Percentiles rank a stretch among this genome's conserved stretches.
Evolutionary conservation across 352 stramenopile genomes (phyloP).

Genomic region (Aphanomyces astaci): DNA sequence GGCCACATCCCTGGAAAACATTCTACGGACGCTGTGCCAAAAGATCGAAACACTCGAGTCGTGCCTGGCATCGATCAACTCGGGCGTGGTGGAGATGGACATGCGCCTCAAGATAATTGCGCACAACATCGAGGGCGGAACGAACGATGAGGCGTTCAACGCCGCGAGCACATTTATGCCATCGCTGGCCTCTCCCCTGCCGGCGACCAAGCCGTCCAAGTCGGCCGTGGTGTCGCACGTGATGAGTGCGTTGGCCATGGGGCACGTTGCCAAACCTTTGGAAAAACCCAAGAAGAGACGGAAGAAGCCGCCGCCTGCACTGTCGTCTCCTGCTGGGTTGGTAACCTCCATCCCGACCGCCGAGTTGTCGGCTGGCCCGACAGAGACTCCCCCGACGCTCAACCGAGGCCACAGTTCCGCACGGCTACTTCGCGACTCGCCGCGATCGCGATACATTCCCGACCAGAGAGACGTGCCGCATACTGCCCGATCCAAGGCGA

Average conservation of each 20-base stretch:
- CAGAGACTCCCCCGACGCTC: not conserved
- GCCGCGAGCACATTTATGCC: not conserved
- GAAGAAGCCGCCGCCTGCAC: not conserved
- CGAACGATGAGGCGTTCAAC: conserved; percentile 29
- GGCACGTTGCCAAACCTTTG: not conserved
- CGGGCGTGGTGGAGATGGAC: conserved; percentile 67
- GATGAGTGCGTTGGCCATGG: not conserved
- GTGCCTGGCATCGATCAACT: conserved; percentile 66
- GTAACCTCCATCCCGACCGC: not conserved
- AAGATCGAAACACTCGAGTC: conserved; percentile 68
- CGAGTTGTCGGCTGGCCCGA: not conserved
- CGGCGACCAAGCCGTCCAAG: not conserved
- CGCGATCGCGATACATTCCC: not conserved
- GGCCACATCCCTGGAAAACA: conserved; percentile 64
- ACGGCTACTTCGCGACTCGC: not conserved
- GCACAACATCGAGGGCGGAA: conserved; percentile 72
- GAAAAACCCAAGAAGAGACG: not conserved
- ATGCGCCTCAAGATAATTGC: conserved; percentile 67
- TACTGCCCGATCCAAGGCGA: not conserved
- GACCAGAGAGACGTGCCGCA: not conserved
- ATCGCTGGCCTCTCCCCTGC: not conserved
- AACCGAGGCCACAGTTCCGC: conserved; percentile 4
- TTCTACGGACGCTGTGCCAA: conserved; percentile 55
- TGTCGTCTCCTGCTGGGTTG: not conserved
- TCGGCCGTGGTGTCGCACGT: conserved; percentile 8